Conservation (phyloP, 164 flowering plant genomes). For the Stephania cephalantha region DNA sequence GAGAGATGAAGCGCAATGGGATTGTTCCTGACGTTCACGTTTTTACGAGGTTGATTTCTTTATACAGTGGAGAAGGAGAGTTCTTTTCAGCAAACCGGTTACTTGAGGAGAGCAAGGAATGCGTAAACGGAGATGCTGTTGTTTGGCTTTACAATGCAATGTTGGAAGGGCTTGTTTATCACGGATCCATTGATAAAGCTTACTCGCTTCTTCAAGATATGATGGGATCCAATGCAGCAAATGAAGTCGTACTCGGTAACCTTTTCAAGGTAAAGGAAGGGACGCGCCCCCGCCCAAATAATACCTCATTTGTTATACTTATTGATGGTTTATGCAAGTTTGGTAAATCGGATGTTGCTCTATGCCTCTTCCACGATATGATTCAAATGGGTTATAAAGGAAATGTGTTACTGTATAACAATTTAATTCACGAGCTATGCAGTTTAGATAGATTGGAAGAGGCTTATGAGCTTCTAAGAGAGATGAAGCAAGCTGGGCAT, state of each 20-base stretch:
- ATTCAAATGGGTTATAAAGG: constrained; percentile 30
- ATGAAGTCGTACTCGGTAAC: constrained; percentile 17
- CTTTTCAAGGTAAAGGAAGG: constrained; percentile 18
- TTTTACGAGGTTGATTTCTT: constrained; percentile 36
- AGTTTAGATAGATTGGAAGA: constrained; percentile 54
- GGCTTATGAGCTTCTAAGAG: constrained; percentile 38
- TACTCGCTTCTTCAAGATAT: constrained; percentile 34
- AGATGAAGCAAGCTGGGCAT: constrained; percentile 58
- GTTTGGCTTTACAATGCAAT: constrained; percentile 39
- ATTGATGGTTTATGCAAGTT: constrained; percentile 55
- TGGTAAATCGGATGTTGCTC: constrained; percentile 52
- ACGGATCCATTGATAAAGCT: constrained; percentile 47
- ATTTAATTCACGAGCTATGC: constrained; percentile 59
- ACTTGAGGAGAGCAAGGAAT: constrained; percentile 25
- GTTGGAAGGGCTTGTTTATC: constrained; percentile 39
- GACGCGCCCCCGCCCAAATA: constrained; percentile 29
- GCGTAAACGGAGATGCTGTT: constrained; percentile 22
- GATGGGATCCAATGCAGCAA: constrained; percentile 27
- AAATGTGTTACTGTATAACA: constrained; percentile 48
- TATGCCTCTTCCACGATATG: constrained; percentile 55
- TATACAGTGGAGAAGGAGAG: constrained; percentile 33
- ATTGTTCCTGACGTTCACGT: constrained; percentile 48
- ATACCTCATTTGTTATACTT: constrained; percentile 49
- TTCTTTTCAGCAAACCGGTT: constrained; percentile 16
- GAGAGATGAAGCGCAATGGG: constrained; percentile 54